Base-by-base conservation (phyloP, 352 stramenopile genomes). In the Globisporangium camurandrum region DNA sequence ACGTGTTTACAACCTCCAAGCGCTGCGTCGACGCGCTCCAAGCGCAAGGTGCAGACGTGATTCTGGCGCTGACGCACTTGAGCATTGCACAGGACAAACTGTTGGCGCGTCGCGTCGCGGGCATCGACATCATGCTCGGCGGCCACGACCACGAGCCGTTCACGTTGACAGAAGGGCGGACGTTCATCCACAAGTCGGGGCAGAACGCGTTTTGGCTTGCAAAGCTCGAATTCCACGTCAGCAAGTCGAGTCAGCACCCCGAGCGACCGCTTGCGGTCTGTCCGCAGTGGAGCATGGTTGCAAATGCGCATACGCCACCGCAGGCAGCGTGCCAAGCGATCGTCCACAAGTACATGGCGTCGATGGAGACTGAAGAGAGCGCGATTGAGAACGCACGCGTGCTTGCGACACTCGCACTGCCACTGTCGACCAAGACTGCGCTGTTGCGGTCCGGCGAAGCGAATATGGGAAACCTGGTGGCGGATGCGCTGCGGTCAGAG, bases 141-240 rank as follows among this genome's bases (percentile, higher is more conserved):
- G 88, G 90, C 11, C 90, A 97, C 58, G 90, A 97, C 56, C 90
- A 97, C 57, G 85, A 96, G 37, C 84, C 84, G 0, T 84, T 95
- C 45, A 88, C 87, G 38, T 49, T 89, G 44, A 85, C 89, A 41
- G 66, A 89, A 54, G 60, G 75, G 51, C 71, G 84, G 23, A 93
- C 85, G 1, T 71, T 96, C 37, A 84, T 96, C 30, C 88, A 95
- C 72, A 96, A 96, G 57, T 93, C 78, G 36, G 86, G 86, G 7
- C 82, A 93, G 55, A 92, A 95, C 50, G 82, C 72, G 7, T 82
- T 91, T 27, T 96, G 84, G 84, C 66, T 96, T 24, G 86, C 68
- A 0, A 76, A 67, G 10, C 68, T 96, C 26, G 75, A 95, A 46
- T 73, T 95, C 48, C 62, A 84, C 28, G 55, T 95, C 20, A 68